phyloP scores from a whole-genome alignment of 2,329 filamentous ascomycete genomes.

The Penicillium sp. region DNA sequence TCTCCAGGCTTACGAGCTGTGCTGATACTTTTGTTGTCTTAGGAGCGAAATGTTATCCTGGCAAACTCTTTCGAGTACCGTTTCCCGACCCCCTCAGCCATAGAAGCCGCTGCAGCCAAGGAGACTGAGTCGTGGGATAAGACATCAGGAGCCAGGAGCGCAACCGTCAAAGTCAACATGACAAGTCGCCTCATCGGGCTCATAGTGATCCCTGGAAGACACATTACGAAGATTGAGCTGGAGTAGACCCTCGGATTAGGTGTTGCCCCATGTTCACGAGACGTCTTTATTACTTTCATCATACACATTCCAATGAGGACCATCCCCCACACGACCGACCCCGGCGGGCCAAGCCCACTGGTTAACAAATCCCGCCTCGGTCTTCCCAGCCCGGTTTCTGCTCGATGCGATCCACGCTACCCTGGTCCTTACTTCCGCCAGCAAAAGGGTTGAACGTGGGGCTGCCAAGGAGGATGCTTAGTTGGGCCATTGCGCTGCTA shows the following conservation, averaged over 20 bases:
- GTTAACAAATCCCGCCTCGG: background rate
- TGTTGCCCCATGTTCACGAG: constrained; percentile 11
- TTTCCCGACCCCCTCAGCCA: constrained; percentile 56
- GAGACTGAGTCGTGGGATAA: constrained; percentile 22
- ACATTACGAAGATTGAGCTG: constrained; percentile 82
- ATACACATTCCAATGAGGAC: constrained; percentile 11
- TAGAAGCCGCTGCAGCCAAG: constrained; percentile 39
- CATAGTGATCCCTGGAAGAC: constrained; percentile 79
- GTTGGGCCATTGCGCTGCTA: constrained; percentile 4
- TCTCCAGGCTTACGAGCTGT: background rate
- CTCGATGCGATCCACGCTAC: constrained; percentile 2
- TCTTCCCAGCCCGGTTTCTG: constrained; percentile 1
- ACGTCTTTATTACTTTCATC: constrained; percentile 2
- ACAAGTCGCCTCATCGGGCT: constrained; percentile 81
- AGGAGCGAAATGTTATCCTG: constrained; percentile 88
- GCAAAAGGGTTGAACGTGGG: constrained; percentile 7
- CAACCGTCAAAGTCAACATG: constrained; percentile 62
- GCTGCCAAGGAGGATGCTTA: constrained; percentile 12
- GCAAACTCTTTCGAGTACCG: constrained; percentile 86
- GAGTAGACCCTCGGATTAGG: constrained; percentile 53
- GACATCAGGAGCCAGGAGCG: constrained; percentile 13
- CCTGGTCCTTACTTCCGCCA: constrained; percentile 7
- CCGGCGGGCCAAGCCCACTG: constrained; percentile 4
- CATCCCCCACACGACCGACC: constrained; percentile 5
- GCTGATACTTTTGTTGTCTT: constrained; percentile 4